Base-by-base conservation (phyloP, 805 yeast genomes). In the Candida ficus region DNA sequence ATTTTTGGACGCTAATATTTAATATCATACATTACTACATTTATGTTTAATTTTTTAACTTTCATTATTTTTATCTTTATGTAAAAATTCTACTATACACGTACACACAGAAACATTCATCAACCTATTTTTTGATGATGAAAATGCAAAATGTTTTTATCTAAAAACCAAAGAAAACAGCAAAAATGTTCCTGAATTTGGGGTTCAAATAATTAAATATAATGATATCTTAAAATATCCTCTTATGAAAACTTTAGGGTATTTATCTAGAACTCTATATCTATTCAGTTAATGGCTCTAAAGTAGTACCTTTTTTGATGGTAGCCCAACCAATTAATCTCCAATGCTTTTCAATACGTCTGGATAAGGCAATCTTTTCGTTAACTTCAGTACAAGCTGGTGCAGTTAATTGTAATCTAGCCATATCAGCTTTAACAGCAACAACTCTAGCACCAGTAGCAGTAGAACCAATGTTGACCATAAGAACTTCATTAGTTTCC, bases 281-380 rank as follows among this genome's bases (percentile, higher is more conserved):
- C 23, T 35, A 41, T 18, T 42, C 46, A 37, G 45, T 34, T 27
- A 80, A 68, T 54, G 93, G 93, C 60, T 85, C 95, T 62, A 85
- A 75, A 43, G 90, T 82, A 46, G 90, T 83, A 68, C 96, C 96
- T 69, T 86, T 88, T 70, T 85, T 85, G 64, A 90, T 91, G 38
- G 96, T 89, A 56, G 99, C 99, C 99, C 99, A 93, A 58, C 99
- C 99, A 70, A 93, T 93, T 64, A 93, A 76, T 77, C 99, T 93
- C 96, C 97, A 93, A 68, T 93, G 99, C 79, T 91, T 91, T 64
- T 93, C 99, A 57, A 93, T 93, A 78, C 99, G 90, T 77, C 99
- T 86, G 33, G 97, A 89, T 61, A 93, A 73, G 29, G 99, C 99
- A 66, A 93, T 91, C 83, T 93, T 91, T 73, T 93, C 99, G 54